These are phyloP conservation scores for Epichloe uncinata DNA, from an alignment of 2,329 filamentous ascomycete species.

Conservation along the genomic window DNA sequence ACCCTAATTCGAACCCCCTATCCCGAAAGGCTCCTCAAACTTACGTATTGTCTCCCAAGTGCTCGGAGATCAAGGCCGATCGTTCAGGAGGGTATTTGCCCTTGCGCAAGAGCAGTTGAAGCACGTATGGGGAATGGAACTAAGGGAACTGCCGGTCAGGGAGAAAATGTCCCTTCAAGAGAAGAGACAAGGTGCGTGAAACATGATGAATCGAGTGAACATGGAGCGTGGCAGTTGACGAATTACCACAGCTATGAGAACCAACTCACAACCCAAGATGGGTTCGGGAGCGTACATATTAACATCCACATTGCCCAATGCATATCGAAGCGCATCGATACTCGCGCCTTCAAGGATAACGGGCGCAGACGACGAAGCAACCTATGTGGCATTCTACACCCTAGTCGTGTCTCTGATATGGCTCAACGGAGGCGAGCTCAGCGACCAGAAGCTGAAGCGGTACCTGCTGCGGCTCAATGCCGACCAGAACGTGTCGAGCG, in stretches of 20 bases:
- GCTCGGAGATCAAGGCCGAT: constrained; percentile 52
- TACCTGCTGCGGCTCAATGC: constrained; percentile 65
- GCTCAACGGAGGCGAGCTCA: constrained; percentile 58
- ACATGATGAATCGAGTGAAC: neutral
- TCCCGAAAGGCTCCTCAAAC: neutral
- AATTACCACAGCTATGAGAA: constrained; percentile 22
- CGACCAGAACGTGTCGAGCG: constrained; percentile 58
- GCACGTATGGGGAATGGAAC: constrained; percentile 77
- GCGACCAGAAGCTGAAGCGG: constrained; percentile 65
- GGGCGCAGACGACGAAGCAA: constrained; percentile 54
- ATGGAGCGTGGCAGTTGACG: neutral
- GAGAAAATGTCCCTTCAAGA: constrained; percentile 76
- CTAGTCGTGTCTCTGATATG: constrained; percentile 65
- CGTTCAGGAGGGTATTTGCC: constrained; percentile 67
- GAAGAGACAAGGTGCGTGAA: constrained; percentile 50
- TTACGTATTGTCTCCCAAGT: constrained; percentile 31
- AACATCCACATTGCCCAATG: constrained; percentile 53
- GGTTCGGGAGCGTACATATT: constrained; percentile 65
- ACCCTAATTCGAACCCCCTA: too few relatives aligned
- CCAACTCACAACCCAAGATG: constrained; percentile 37
- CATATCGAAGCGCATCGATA: constrained; percentile 54
- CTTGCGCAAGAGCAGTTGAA: constrained; percentile 60
- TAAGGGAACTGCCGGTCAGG: constrained; percentile 66
- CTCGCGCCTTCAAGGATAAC: constrained; percentile 55
- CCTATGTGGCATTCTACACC: constrained; percentile 71